Evolutionary conservation across 1,139 yeast species (phyloP).

Genomic region (Magnusiomyces paraingens): DNA sequence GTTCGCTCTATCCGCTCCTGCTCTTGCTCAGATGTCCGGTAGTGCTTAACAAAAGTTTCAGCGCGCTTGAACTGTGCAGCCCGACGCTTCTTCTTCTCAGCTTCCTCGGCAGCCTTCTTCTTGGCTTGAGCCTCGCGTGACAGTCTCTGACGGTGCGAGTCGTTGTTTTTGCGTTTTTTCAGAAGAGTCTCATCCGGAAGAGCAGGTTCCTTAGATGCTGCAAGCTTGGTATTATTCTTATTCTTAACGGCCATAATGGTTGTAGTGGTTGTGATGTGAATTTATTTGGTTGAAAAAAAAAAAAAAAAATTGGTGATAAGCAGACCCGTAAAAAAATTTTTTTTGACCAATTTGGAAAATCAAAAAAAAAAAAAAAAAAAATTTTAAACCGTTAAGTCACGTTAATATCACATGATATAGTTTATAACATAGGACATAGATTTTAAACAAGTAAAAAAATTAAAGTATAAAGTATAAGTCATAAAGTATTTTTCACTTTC

Average conservation of each 20-base stretch:
- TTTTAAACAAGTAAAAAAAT: no score
- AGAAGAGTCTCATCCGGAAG: conserved; percentile 83
- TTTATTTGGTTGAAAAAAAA: background rate
- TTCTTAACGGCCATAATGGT: background rate
- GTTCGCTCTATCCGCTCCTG: conserved; percentile 88
- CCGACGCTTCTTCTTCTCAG: conserved; percentile 78
- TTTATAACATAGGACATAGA: no score
- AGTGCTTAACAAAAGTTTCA: conserved; percentile 96
- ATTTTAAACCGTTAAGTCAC: background rate
- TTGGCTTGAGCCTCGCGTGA: conserved; percentile 43
- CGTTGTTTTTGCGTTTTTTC: conserved; percentile 81
- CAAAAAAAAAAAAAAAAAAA: background rate
- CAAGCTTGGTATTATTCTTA: background rate
- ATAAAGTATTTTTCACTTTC: no score
- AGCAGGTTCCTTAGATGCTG: conserved; percentile 14
- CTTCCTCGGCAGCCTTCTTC: conserved; percentile 61
- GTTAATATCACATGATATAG: background rate
- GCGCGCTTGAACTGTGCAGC: conserved; percentile 93
- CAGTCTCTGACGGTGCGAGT: conserved; percentile 40
- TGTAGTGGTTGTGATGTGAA: background rate
- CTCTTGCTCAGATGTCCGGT: conserved; percentile 91
- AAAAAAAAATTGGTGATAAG: background rate
- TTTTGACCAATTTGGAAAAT: background rate
- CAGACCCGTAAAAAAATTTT: background rate
- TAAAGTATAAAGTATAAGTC: no score